Evolutionary conservation across 2,329 filamentous ascomycete genomes (phyloP).

Genomic region (Mollisia scopiformis): DNA sequence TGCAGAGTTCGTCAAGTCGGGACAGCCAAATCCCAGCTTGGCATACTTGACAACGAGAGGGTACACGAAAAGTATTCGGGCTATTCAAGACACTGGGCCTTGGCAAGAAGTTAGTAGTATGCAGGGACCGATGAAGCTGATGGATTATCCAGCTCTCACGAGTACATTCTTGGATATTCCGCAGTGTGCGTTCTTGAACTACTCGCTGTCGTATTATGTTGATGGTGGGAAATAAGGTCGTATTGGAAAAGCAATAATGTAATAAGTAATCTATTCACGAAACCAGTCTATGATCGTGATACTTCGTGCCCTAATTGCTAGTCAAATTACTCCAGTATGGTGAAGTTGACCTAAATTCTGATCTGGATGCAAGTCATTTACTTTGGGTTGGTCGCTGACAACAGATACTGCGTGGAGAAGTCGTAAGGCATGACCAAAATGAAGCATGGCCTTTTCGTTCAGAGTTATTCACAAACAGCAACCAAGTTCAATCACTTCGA

Average conservation of each 20-base stretch:
- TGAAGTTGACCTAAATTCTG: too few species aligned
- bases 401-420: too few species aligned
- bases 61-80: slow-evolving; percentile 46
- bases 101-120: slow-evolving; percentile 44
- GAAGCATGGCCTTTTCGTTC: too few species aligned
- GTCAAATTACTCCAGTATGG: too few species aligned
- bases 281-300: too few species aligned
- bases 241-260: background rate
- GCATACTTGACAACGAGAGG: slow-evolving; percentile 47
- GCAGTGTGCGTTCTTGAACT: slow-evolving; percentile 50
- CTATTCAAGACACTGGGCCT: slow-evolving; percentile 42
- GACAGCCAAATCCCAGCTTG: slow-evolving; percentile 49
- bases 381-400: too few species aligned
- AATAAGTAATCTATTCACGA: too few species aligned
- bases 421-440: too few species aligned
- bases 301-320: too few species aligned
- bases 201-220: slow-evolving; percentile 45
- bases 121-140: slow-evolving; percentile 44
- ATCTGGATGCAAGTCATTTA: too few species aligned
- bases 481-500: too few species aligned
- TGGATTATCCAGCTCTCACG: slow-evolving; percentile 48
- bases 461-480: too few species aligned
- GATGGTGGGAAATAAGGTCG: slow-evolving; percentile 25
- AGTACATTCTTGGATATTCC: slow-evolving; percentile 48
- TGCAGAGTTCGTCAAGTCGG: slow-evolving; percentile 48